A percentile compares a stretch with the other conserved stretches of the same genome.
phyloP scores from a whole-genome alignment of 2,329 filamentous ascomycete genomes.

The Xylariaceae sp. region DNA sequence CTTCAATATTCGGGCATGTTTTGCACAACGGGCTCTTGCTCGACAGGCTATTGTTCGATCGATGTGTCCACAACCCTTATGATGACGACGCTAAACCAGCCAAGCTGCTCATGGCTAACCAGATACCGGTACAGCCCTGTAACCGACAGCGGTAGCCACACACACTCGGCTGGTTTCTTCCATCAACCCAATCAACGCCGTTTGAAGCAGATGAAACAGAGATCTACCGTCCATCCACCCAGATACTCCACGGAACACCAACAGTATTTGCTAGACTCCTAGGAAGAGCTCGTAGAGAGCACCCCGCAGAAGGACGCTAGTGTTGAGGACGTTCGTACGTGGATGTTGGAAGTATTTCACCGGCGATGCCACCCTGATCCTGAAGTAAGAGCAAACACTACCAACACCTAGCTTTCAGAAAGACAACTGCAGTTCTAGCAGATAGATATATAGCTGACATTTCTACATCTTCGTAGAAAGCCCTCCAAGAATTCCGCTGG shows the following conservation, averaged over 20 bases:
- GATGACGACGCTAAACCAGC: too few relatives aligned
- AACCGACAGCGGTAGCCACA: slow-evolving; percentile 8
- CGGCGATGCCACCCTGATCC: slow-evolving; percentile 36
- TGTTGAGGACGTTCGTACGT: slow-evolving; percentile 30
- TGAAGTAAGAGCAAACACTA: slow-evolving; percentile 16
- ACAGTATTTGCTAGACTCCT: slow-evolving; percentile 26
- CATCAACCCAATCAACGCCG: not conserved
- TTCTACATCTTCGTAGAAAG: not conserved
- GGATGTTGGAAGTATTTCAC: slow-evolving; percentile 34
- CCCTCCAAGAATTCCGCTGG: slow-evolving; percentile 28
- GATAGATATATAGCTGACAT: not conserved
- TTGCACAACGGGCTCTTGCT: too few relatives aligned
- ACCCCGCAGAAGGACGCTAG: slow-evolving; percentile 32
- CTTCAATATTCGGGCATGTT: too few relatives aligned
- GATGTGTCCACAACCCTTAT: too few relatives aligned
- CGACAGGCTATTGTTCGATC: too few relatives aligned
- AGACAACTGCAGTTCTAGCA: too few relatives aligned
- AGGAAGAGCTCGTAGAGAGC: slow-evolving; percentile 32
- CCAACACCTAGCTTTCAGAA: too few relatives aligned
- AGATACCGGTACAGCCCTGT: too few relatives aligned
- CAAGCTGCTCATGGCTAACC: too few relatives aligned
- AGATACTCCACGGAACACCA: slow-evolving; percentile 23
- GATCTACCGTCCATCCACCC: slow-evolving; percentile 17
- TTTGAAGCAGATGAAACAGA: not conserved
- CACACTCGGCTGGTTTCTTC: slow-evolving; percentile 15